Percentiles rank a stretch among this genome's conserved stretches.
Evolutionary conservation across 2,329 filamentous ascomycete species (phyloP).

Genomic region (Calycina herbarum): DNA sequence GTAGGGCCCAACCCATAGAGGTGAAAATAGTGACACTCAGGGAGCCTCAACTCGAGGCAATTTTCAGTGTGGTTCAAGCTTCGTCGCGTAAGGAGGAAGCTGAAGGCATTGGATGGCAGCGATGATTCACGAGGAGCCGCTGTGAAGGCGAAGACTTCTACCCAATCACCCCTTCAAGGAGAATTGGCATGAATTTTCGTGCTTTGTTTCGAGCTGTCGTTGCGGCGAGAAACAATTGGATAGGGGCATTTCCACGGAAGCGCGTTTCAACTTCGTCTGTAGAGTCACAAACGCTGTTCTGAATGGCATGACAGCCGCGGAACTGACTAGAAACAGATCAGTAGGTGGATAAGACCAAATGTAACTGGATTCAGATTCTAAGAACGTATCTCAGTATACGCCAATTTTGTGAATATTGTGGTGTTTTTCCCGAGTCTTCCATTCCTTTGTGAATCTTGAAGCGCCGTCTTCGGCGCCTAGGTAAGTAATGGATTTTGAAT

Average conservation of each 20-base stretch:
- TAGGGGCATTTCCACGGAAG: not conserved
- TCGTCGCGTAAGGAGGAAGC: constrained; percentile 17
- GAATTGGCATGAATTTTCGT: constrained; percentile 33
- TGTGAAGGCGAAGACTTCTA: constrained; percentile 9
- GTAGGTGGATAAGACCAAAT: not conserved
- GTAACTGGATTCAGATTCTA: not conserved
- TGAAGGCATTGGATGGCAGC: constrained; percentile 12
- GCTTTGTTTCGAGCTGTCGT: constrained; percentile 17
- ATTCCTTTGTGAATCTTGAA: not conserved
- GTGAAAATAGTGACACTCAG: not conserved
- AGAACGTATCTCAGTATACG: not conserved
- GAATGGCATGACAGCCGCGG: not conserved
- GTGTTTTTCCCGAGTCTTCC: not conserved
- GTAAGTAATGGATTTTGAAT: not conserved
- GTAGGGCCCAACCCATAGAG: not conserved
- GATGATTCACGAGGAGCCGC: constrained; percentile 13
- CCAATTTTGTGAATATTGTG: not conserved
- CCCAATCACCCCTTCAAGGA: constrained; percentile 23
- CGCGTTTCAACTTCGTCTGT: constrained; percentile 15
- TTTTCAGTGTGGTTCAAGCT: constrained; percentile 18
- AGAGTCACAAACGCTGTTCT: constrained; percentile 3
- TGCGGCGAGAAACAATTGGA: constrained; percentile 24
- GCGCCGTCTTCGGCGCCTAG: not conserved
- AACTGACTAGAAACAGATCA: constrained; percentile 2
- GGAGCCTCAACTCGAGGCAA: not conserved